Evolutionary conservation across 805 yeast species (phyloP).

Genomic region (Aciculoconidium aculeatum): DNA sequence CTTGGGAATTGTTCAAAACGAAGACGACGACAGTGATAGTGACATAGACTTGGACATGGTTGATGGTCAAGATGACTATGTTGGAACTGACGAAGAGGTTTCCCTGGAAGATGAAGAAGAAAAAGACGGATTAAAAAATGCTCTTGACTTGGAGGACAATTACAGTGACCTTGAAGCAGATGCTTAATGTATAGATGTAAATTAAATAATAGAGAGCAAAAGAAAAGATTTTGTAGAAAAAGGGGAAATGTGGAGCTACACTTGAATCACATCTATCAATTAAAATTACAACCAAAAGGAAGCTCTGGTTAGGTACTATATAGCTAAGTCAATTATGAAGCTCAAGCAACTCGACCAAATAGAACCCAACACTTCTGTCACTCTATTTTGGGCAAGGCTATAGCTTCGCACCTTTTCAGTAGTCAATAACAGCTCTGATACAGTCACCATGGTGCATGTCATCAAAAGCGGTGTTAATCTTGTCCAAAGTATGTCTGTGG

Average conservation of each 20-base stretch:
- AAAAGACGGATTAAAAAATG: slow-evolving; percentile 14
- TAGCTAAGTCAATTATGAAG: too few species aligned
- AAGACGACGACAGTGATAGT: slow-evolving; percentile 14
- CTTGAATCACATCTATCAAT: too few species aligned
- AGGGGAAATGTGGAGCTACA: too few species aligned
- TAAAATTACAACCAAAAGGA: too few species aligned
- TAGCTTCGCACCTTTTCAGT: too few species aligned
- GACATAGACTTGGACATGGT: slow-evolving; percentile 11
- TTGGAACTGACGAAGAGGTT: slow-evolving; percentile 9
- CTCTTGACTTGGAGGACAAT: slow-evolving; percentile 14
- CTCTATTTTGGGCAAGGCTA: too few species aligned
- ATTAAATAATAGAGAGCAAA: too few species aligned
- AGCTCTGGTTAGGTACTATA: too few species aligned
- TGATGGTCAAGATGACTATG: slow-evolving; percentile 14
- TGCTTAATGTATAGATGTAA: slow-evolving; percentile 5
- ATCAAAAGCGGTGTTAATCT: slow-evolving; percentile 85
- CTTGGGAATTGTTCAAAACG: slow-evolving; percentile 12
- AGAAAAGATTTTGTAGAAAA: too few species aligned
- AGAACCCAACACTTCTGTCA: too few species aligned
- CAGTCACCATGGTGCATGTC: slow-evolving; percentile 94
- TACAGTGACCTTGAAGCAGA: slow-evolving; percentile 17
- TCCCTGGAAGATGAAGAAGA: slow-evolving; percentile 21
- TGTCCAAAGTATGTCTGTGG: slow-evolving; percentile 70
- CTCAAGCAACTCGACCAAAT: too few species aligned
- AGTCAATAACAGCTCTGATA: slow-evolving; percentile 81